Conservation (phyloP, 306 rosid species). For the Elaeagnus macrophylla region DNA sequence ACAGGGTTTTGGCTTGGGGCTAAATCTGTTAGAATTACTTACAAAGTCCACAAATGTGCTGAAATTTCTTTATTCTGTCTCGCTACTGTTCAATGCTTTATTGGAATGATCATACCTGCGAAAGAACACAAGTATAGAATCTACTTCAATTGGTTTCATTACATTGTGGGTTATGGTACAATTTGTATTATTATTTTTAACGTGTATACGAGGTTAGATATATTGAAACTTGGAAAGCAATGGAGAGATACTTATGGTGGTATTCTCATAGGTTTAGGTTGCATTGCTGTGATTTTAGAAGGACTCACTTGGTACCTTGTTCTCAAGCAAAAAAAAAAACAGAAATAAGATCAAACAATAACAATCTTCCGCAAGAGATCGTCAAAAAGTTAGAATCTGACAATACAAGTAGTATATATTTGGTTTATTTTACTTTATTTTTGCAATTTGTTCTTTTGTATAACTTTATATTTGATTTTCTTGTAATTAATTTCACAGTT, state of each 20-base stretch:
- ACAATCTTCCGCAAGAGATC: no score
- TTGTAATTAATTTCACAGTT: no score
- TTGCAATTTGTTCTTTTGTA: no score
- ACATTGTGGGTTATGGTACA: not conserved
- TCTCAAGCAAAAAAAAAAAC: no score
- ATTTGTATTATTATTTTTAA: not conserved
- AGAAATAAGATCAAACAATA: no score
- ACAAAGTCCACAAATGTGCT: constrained; percentile 17
- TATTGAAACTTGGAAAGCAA: not conserved
- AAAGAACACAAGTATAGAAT: not conserved
- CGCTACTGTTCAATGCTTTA: not conserved
- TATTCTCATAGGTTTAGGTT: not conserved
- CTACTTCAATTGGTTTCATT: constrained; percentile 2
- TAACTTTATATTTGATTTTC: no score
- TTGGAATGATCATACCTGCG: not conserved
- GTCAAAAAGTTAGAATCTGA: no score
- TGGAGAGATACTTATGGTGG: not conserved
- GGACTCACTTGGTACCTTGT: not conserved
- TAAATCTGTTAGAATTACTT: not conserved
- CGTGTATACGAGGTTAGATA: constrained; percentile 4
- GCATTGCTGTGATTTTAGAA: not conserved
- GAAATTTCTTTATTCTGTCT: constrained; percentile 8
- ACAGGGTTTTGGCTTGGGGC: constrained; percentile 12
- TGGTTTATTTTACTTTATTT: no score
- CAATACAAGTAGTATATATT: no score